Evolutionary conservation across 2,329 filamentous ascomycete genomes (phyloP), one percentile per base, ranked within the genome.

Genomic region (Paramyrothecium sp.): DNA sequence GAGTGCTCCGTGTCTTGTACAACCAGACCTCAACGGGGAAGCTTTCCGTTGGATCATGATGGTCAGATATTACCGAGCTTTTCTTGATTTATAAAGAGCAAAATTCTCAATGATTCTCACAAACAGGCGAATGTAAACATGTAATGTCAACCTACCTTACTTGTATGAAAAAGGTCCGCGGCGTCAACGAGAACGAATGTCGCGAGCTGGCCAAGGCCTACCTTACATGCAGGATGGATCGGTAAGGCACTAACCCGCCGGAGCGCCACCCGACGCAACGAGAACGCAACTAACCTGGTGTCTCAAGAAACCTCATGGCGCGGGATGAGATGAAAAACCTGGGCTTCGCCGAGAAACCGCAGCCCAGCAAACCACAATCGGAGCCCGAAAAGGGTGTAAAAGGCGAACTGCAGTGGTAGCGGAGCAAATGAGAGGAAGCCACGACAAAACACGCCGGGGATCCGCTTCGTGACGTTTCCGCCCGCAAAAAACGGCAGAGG

Each of bases 291-390:
- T 47, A 46, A 41, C 22, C 17, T 3, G 26, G 3, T 30, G n/a
- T 38, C 12, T 51, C 22, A 53, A 92, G 92, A 65, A 97, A 98
- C 70, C 79, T 99, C 33, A 99, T 99, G 95, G 93, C 93, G 8
- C 91, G 85, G 65, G 95, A 99, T 69, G 91, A 96, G 58, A 95
- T 98, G 75, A 92, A 90, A 74, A 99, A 99, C 69, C 79, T 99
- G 46, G 95, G 95, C 0, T 95, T 96, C 65, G 66, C 79, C 17
- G 49, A 50, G 68, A 71, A 51, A 59, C 64, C 56, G 56, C 61
- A 58, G 61, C 63, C 21, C 23, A 33, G n/a, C 30, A 63, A 64
- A 49, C 56, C 60, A 54, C 61, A 64, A 59, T 65, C 58, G 57
- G 61, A 67, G 50, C 63, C 70, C 19, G 68, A 73, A 63, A 73